phyloP scores from a whole-genome alignment of 148 eudicot genomes.

The Talinum fruticosum region DNA sequence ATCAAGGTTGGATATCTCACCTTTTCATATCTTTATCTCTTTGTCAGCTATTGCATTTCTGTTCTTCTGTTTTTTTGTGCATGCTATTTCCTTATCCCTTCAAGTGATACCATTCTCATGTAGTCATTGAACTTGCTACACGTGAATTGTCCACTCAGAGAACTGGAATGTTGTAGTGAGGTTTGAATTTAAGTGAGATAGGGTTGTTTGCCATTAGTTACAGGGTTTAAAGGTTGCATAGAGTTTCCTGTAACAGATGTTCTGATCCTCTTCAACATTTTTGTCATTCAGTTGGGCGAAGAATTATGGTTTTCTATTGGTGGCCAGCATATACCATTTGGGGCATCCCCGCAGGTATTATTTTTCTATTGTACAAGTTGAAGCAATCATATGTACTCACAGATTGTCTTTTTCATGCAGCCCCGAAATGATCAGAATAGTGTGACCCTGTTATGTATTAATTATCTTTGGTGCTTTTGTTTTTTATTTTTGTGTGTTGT shows the following conservation, averaged over 20 bases:
- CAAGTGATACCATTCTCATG: not conserved
- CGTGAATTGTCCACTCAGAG: not conserved
- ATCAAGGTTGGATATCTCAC: constrained; percentile 63
- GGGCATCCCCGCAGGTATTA: constrained; percentile 91
- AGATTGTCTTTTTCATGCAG: not conserved
- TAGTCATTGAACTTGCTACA: not conserved
- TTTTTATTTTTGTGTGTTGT: not conserved
- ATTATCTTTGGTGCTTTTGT: not conserved
- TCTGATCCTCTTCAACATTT: constrained; percentile 15
- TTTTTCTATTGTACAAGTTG: not conserved
- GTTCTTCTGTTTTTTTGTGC: not conserved
- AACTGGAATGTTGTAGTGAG: not conserved
- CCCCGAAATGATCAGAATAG: not conserved
- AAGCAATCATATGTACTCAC: not conserved
- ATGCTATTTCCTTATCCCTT: not conserved
- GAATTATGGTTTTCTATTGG: constrained; percentile 83
- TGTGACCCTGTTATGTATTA: not conserved
- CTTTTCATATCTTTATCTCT: not conserved
- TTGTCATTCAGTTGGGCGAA: constrained; percentile 62
- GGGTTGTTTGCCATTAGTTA: not conserved
- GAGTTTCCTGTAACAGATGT: not conserved
- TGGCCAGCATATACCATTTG: constrained; percentile 88
- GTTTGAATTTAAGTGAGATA: not conserved
- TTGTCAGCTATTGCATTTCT: not conserved
- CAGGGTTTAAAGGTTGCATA: not conserved